These are phyloP conservation scores for Diophrys appendiculata DNA, from an alignment of 73 alveolate species.

Conservation along the genomic window DNA sequence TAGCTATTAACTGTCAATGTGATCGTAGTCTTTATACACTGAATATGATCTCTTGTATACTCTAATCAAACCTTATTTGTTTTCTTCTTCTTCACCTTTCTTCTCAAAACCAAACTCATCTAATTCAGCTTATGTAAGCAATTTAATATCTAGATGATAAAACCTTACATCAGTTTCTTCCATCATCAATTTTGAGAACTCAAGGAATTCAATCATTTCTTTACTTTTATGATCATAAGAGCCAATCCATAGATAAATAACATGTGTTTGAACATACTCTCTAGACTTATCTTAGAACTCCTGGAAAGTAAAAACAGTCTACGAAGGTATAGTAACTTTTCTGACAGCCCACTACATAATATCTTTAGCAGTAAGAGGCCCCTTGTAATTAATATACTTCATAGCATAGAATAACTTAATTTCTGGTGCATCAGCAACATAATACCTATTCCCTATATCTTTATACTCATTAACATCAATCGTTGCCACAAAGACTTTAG, in stretches of 20 bases:
- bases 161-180: neutral
- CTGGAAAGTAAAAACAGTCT: neutral
- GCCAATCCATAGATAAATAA: neutral
- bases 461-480: conserved; percentile 2
- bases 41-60: neutral
- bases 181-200: neutral
- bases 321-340: conserved; percentile 5
- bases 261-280: neutral
- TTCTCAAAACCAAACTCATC: too few species aligned
- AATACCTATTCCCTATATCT: neutral
- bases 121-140: neutral
- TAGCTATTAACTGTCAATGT: neutral
- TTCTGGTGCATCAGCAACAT: neutral
- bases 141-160: neutral
- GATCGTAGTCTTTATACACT: neutral
- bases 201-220: neutral
- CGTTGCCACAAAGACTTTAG: conserved; percentile 4
- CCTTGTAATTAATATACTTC: neutral
- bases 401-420: neutral
- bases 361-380: neutral
- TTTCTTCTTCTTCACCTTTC: too few species aligned
- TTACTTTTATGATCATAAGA: neutral
- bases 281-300: neutral
- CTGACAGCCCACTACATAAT: neutral
- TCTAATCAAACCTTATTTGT: too few species aligned